A percentile compares a stretch with the other conserved stretches of the same genome.
Evolutionary conservation across 805 yeast genomes (phyloP).

Genomic region (Lachancea thermotolerans): DNA sequence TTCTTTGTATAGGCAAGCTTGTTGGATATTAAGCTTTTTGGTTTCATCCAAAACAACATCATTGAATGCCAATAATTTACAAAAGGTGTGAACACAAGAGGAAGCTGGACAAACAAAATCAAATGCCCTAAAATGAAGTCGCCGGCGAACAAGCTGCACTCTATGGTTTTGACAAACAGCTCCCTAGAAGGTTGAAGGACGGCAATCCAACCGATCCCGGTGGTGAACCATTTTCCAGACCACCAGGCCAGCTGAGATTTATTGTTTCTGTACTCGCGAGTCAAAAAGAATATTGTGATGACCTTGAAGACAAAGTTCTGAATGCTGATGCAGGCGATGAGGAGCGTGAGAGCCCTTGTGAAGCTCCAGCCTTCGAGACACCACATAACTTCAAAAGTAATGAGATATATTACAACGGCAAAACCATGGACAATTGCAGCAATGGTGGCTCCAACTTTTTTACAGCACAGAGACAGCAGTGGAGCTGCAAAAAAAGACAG

Average conservation of each 20-base stretch:
- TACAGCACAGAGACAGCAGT: conserved; percentile 35
- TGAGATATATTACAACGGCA: conserved; percentile 46
- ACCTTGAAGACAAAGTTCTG: conserved; percentile 54
- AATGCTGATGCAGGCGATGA: conserved; percentile 47
- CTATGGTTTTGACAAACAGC: conserved; percentile 53
- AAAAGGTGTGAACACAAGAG: conserved; percentile 55
- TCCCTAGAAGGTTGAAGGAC: conserved; percentile 62
- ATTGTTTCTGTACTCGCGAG: conserved; percentile 57
- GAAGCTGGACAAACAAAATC: conserved; percentile 51
- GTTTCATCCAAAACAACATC: conserved; percentile 61
- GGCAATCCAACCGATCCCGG: conserved; percentile 55
- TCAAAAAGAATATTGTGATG: conserved; percentile 43
- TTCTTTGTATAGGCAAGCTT: conserved; percentile 35
- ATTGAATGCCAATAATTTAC: conserved; percentile 62
- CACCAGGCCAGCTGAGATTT: conserved; percentile 67
- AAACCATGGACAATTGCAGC: conserved; percentile 51
- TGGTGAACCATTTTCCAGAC: conserved; percentile 65
- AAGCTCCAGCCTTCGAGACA: conserved; percentile 62
- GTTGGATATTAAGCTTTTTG: conserved; percentile 35
- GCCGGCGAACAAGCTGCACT: conserved; percentile 59
- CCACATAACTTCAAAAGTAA: conserved; percentile 59
- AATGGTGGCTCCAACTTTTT: conserved; percentile 42
- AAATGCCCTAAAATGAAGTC: conserved; percentile 58
- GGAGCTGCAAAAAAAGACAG: conserved; percentile 48
- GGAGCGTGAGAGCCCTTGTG: conserved; percentile 52